These are phyloP conservation scores for Marasmius tenuissimus DNA, from an alignment of 1,284 basidiomycete genomes.

Conservation along the genomic window DNA sequence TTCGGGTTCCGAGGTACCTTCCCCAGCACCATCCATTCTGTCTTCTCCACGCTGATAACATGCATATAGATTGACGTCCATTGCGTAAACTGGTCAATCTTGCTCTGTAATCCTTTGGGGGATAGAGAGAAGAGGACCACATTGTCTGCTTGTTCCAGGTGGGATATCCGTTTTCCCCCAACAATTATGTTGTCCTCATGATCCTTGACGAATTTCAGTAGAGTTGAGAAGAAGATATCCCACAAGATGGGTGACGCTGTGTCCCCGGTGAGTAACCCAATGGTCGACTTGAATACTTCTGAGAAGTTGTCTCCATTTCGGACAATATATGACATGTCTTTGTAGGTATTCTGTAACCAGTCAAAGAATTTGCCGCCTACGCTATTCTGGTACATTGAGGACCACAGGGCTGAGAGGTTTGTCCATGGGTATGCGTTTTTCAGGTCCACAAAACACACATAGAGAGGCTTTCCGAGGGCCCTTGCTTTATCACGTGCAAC, in stretches of 20 bases:
- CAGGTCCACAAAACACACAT: constrained; percentile 10
- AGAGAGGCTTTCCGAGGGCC: constrained; percentile 6
- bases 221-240: constrained; percentile 9
- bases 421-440: constrained; percentile 10
- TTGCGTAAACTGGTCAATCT: not conserved
- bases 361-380: not conserved
- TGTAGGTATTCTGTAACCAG: constrained; percentile 7
- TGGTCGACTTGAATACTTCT: not conserved
- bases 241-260: constrained; percentile 7
- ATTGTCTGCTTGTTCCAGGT: constrained; percentile 9
- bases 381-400: not conserved
- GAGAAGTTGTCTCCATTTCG: not conserved
- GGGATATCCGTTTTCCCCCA: not conserved
- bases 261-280: constrained; percentile 10
- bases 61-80: not conserved
- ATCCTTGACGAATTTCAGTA: not conserved
- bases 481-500: constrained; percentile 5
- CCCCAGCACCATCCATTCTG: not conserved
- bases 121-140: not conserved
- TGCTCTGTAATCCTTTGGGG: not conserved
- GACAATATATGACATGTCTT: constrained; percentile 3
- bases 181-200: constrained; percentile 1
- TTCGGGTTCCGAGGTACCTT: not conserved
- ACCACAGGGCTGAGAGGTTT: constrained; percentile 2
- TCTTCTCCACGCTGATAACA: no score